Evolutionary conservation across 140 eudicot species (phyloP), one percentile per base, ranked within the genome.

Genomic region (Ambrosia hybrid): DNA sequence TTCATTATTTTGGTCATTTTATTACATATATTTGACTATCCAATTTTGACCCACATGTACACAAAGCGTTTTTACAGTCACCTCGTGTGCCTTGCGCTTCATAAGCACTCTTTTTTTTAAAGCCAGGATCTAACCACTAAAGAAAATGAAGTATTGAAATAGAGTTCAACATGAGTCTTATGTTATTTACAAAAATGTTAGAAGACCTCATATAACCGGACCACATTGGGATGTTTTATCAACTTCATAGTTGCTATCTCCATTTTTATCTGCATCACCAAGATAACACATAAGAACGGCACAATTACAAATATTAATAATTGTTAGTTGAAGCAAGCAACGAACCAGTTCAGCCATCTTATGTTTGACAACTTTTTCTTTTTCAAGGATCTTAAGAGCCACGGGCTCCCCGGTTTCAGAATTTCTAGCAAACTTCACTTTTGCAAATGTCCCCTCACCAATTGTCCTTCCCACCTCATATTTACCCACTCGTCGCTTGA

Each of bases 171-270:
- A 59, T 5, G 65, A 16, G 43, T 51, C 52, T 10, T 38, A 51
- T 64, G 14, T 65, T 10, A 74, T 53, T 34, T 21, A 59, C n/a
- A 68, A 68, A 49, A 77, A 79, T 69, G 62, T 73, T 72, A 60
- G 51, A 63, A 61, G 53, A 93, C 98, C 98, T 93, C 98, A 15
- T 70, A 88, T 63, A 93, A 67, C 39, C 79, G 85, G 74, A 93
- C 96, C 43, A 90, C 98, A 82, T 93, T 79, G 12, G 98, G 98
- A 88, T 93, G 98, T 64, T 88, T 87, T 68, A 93, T 93, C 74
- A 91, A 82, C 87, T 93, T 93, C 98, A 93, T 93, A 61, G 98
- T 93, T 58, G 97, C 98, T 65, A 93, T 81, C 85, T 93, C 98
- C 84, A 96, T 83, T 73, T 82, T 93, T 82, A 93, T 85, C 98